These are phyloP conservation scores for Trypethelium eluteriae DNA, from an alignment of 495 filamentous ascomycete species.

Conservation along the genomic window DNA sequence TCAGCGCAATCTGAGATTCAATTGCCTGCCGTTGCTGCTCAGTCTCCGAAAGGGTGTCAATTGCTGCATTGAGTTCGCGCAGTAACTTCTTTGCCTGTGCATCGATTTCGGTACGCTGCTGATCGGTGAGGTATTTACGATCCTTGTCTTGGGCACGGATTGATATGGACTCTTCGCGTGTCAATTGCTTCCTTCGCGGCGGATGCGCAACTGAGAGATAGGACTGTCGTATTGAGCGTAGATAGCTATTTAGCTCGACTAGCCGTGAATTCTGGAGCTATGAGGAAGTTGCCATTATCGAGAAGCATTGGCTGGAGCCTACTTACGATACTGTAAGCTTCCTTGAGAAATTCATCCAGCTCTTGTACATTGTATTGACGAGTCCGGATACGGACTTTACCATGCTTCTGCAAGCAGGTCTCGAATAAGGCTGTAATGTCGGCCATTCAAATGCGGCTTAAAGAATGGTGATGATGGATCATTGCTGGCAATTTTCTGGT, in stretches of 20 bases:
- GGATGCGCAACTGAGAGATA: constrained; percentile 75
- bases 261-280: constrained; percentile 75
- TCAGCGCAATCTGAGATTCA: constrained; percentile 53
- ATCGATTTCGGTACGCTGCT: constrained; percentile 59
- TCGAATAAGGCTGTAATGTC: constrained; percentile 68
- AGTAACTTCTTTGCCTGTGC: constrained; percentile 73
- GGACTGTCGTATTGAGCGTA: constrained; percentile 73
- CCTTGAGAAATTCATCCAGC: constrained; percentile 85
- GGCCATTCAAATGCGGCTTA: constrained; percentile 16
- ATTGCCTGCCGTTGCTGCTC: constrained; percentile 76
- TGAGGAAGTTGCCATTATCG: constrained; percentile 10
- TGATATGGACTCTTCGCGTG: constrained; percentile 24
- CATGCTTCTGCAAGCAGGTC: constrained; percentile 54
- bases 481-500: neutral
- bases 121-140: constrained; percentile 42
- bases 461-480: neutral
- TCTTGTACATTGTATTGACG: constrained; percentile 40
- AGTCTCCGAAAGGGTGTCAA: constrained; percentile 67
- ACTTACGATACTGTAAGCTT: constrained; percentile 86
- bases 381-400: constrained; percentile 40
- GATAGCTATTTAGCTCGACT: constrained; percentile 62
- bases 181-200: constrained; percentile 41
- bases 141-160: constrained; percentile 30
- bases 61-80: constrained; percentile 67
- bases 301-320: neutral